These are phyloP conservation scores for Phalaenopsis aphrodite DNA, from an alignment of 106 monocot species.

Conservation along the genomic window DNA sequence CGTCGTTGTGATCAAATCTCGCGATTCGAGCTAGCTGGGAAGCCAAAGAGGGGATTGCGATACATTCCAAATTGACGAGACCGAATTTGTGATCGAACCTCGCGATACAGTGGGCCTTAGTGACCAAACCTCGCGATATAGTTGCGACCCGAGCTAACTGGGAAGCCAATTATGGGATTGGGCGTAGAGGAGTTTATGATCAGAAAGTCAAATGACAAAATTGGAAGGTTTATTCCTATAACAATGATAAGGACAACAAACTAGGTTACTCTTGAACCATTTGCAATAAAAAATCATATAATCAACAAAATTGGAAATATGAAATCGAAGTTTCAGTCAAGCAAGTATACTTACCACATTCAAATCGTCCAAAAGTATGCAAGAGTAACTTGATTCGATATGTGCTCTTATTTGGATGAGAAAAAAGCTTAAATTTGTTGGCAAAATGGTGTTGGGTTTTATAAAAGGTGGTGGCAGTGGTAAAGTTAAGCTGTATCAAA, in stretches of 20 bases:
- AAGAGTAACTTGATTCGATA: background rate
- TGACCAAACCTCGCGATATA: too few relatives aligned
- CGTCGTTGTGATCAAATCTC: too few relatives aligned
- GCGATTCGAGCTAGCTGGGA: too few relatives aligned
- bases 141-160: too few relatives aligned
- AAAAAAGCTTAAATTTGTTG: background rate
- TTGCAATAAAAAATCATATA: background rate
- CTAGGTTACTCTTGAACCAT: background rate
- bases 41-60: too few relatives aligned
- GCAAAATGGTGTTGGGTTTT: background rate
- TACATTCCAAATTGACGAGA: too few relatives aligned
- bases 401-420: background rate
- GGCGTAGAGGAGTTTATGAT: too few relatives aligned
- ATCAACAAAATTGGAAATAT: background rate
- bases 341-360: background rate
- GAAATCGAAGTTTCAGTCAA: background rate
- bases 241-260: background rate
- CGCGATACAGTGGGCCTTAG: too few relatives aligned
- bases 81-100: too few relatives aligned
- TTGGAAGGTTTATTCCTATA: background rate
- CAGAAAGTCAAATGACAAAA: too few relatives aligned
- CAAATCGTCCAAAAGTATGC: background rate
- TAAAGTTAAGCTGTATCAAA: background rate
- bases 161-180: too few relatives aligned
- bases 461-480: background rate